Percentiles rank a stretch among this genome's conserved stretches.
These are phyloP conservation scores for Acacia crassicarpa DNA, from an alignment of 306 rosid species.

Conservation along the genomic window DNA sequence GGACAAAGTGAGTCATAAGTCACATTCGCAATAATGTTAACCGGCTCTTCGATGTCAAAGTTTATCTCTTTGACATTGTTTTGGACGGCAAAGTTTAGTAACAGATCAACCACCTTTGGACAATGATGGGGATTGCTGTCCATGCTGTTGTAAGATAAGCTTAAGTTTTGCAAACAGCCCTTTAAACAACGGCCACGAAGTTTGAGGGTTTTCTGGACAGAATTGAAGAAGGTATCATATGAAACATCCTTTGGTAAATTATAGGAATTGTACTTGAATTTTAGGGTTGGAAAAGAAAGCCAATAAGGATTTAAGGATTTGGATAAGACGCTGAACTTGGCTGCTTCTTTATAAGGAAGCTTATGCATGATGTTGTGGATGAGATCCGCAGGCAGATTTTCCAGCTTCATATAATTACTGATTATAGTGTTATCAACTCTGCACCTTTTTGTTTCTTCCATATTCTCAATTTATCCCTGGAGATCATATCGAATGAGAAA, in stretches of 20 bases:
- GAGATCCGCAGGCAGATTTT: background rate
- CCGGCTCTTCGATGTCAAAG: background rate
- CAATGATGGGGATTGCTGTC: no score
- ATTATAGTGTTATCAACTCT: no score
- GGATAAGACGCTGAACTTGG: background rate
- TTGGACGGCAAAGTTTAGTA: background rate
- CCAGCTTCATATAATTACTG: background rate
- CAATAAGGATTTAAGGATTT: background rate
- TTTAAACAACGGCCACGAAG: background rate
- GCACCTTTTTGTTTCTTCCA: background rate
- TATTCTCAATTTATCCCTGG: background rate
- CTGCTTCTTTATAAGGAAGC: background rate
- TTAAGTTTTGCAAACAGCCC: background rate
- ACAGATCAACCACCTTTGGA: background rate
- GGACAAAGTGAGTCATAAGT: background rate
- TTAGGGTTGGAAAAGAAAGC: background rate
- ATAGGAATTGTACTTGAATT: background rate
- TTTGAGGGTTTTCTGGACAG: background rate
- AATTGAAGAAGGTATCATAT: background rate
- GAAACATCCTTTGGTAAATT: background rate
- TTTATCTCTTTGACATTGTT: background rate
- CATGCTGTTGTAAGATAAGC: background rate
- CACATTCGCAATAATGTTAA: background rate
- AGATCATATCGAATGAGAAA: background rate
- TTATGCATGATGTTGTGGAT: background rate